Evolutionary conservation across 768 basidiomycete genomes (phyloP), one percentile per base, ranked within the genome.

Genomic region (Tylopilus sp.): DNA sequence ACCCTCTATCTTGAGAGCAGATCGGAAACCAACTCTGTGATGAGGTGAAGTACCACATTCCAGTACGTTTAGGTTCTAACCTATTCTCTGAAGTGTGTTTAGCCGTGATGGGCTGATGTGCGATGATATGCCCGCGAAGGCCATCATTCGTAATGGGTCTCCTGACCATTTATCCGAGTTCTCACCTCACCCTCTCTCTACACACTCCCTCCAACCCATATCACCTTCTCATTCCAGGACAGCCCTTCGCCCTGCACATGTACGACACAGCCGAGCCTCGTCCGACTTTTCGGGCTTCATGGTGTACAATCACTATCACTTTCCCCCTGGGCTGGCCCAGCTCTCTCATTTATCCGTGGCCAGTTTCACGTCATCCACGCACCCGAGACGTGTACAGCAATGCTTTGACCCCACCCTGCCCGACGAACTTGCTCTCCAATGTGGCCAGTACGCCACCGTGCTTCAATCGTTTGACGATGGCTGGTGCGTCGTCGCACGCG

Each of bases 391-490:
- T 66, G 78, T 88, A 52, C 79, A 77, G 28, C 87, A 88, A 61
- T 48, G 78, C 2, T 91, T 88, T 63, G 73, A 71, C 48, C 83
- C 88, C 8, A 75, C 86, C 21, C 79, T 91, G 3, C 83, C 86
- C 0, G 88, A 91, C 67, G 88, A 91, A 63, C 73, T 91, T 23
- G 69, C 82, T 30, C 52, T 86, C 18, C 63, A 59, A 30, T 59
- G 75, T 12, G 83, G 85, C 35, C 86, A 91, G 63, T 71, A 71
- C 31, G 68, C 91, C 38, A 79, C 77, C 1, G 69, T 89, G 25
- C 73, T 88, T 3, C 79, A 80, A 53, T 80, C 80, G 5, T 87
- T 83, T 58, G 85, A 90, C 52, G 88, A 91, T 51, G 88, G 87
- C 2, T 91, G 88, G 88, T 88, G 85, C 58, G 74, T 87, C 46